These are phyloP conservation scores for Coemansia sp. DNA, from an alignment of 192 early-diverging fungal genomes.

Conservation along the genomic window DNA sequence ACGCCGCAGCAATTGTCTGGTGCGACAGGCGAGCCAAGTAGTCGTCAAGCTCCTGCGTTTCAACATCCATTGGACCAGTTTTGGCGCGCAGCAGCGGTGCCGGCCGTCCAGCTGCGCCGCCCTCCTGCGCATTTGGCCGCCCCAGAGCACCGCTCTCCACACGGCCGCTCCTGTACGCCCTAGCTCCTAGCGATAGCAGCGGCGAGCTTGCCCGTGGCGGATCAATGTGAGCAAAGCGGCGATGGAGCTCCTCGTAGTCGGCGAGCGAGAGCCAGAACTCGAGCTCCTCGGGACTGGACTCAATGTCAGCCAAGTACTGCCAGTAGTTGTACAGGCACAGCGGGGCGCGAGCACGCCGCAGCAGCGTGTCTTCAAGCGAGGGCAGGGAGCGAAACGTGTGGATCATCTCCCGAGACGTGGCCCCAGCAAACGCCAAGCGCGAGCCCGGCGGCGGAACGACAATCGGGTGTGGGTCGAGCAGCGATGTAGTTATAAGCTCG, in stretches of 20 bases:
- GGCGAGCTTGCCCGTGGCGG: constrained; percentile 6
- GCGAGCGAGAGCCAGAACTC: constrained; percentile 79
- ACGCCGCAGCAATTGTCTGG: constrained; percentile 29
- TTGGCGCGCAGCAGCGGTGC: constrained; percentile 3
- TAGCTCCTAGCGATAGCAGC: constrained; percentile 4
- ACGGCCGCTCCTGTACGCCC: constrained; percentile 22
- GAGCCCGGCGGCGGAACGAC: constrained; percentile 52
- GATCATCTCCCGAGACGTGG: constrained; percentile 22
- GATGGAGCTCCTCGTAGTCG: constrained; percentile 73
- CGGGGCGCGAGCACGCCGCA: constrained; percentile 67
- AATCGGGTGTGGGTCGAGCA: constrained; percentile 51
- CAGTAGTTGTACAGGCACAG: constrained; percentile 82
- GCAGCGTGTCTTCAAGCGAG: constrained; percentile 69
- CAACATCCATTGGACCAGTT: constrained; percentile 2
- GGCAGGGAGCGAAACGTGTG: constrained; percentile 60
- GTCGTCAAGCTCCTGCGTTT: constrained; percentile 42
- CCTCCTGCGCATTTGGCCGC: constrained; percentile 6
- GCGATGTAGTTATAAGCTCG: constrained; percentile 30
- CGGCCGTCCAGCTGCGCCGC: constrained; percentile 9
- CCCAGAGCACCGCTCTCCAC: constrained; percentile 51
- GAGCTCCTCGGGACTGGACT: constrained; percentile 66
- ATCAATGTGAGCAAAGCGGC: constrained; percentile 49
- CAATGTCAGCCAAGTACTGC: constrained; percentile 70
- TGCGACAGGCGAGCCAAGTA: constrained; percentile 32
- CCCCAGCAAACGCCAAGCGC: constrained; percentile 49